Evolutionary conservation across 129 eudicot species (phyloP), one percentile per base, ranked within the genome.

Genomic region (Arctium minus): DNA sequence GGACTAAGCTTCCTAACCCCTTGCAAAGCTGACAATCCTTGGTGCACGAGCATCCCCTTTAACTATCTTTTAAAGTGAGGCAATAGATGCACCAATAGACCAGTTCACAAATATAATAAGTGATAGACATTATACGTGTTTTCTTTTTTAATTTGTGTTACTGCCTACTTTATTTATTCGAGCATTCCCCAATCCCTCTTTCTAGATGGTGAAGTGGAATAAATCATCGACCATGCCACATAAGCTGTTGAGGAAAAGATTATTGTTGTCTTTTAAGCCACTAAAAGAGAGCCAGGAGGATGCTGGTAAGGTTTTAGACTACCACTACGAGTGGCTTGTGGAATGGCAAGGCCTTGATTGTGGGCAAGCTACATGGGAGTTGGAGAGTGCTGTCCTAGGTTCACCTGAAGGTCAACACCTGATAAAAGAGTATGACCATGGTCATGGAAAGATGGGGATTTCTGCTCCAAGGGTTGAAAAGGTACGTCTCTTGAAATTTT

Each of bases 291-390:
- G 71, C 32, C 72, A 35, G 8, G 77, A 83, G 30, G 48, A 62
- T 33, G 32, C 78, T 75, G 83, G 72, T 40, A 78, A 36, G 64
- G 77, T 36, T 74, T 83, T 84, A 31, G 70, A 78, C 32, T 83
- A 87, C 76, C 71, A 76, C 31, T 75, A 40, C 74, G 92, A 88
- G 76, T 88, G 94, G 92, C 92, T 91, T 86, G 94, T 91, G 65
- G 86, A 85, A 82, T 88, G 94, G 94, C 30, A 77, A 60, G 87
- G 89, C 67, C 94, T 91, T 83, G 82, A 69, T 75, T 85, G 87
- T 79, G 86, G 75, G 53, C 76, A 83, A 80, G 90, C 86, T 82
- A 84, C 89, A n/a, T 88, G 94, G 90, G 92, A 91, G 81, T 87
- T 86, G 76, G 92, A 87, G 73, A 86, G 81, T 83, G 42, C 87